Evolutionary conservation across 108 stramenopile species (phyloP), one percentile per base, ranked within the genome.

Genomic region (Skeletonema potamos): DNA sequence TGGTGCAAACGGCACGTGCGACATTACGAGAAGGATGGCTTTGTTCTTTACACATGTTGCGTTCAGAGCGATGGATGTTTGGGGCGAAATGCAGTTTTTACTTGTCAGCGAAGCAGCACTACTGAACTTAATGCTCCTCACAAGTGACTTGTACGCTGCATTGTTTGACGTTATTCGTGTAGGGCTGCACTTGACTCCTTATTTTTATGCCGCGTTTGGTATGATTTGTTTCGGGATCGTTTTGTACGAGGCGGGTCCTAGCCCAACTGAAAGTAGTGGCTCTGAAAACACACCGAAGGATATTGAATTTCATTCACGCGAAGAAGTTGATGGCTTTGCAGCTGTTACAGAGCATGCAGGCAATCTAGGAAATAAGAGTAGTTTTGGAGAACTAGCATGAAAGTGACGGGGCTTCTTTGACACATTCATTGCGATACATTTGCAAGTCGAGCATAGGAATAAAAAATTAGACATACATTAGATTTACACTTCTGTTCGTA

Each of bases 101-200:
- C 17, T 44, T 17, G 43, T 44, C 43, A 33, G 86, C 3, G 93
- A 94, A 81, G 90, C 90, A 8, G 76, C 90, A 1, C 82, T 94
- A 39, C 82, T 92, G 44, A 91, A 85, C 61, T 48, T 94, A 8
- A 85, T 89, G 12, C 85, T 99, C 10, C 81, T 98, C 34, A 97
- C 98, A 27, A 93, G 96, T 17, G 97, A 98, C 76, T 84, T 95
- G 44, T 98, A 92, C 84, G 92, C 94, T 1, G 89, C 98, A 3
- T 26, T 94, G 11, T 97, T 97, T 74, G 83, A 89, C 4, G 85
- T 91, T 41, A 27, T 96, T 15, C 81, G 73, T 7, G 75, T 88
- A 29, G 81, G 83, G 24, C 80, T 93, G 12, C 58, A 82, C 30
- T 84, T 96, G 12, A 30, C 70, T 27, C 70, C 69, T 24, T 85